Percentiles rank a stretch among this genome's conserved stretches.
phyloP scores from a whole-genome alignment of 345 rosid genomes.

The Boechera divaricarpa region DNA sequence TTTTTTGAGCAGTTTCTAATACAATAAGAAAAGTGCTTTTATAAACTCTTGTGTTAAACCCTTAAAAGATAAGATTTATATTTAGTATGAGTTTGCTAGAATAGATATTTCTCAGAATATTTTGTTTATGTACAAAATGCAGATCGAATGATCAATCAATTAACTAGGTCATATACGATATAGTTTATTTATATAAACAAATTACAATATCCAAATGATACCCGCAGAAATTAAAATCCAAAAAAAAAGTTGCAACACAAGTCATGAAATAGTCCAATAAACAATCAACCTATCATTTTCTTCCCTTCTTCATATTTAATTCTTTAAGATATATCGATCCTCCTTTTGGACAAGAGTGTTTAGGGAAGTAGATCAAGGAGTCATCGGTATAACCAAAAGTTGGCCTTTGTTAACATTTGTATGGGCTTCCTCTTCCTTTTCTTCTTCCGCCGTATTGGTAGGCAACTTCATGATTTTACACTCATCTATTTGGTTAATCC shows the following conservation, averaged over 20 bases:
- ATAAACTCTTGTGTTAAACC: no score
- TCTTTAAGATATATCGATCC: not conserved
- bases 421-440: constrained; percentile 36
- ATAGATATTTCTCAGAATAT: not conserved
- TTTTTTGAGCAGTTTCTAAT: no score
- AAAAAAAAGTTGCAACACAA: constrained; percentile 2
- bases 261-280: constrained; percentile 11
- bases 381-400: constrained; percentile 44
- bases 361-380: constrained; percentile 40
- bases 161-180: constrained; percentile 3
- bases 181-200: constrained; percentile 17
- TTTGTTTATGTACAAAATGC: not conserved
- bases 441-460: constrained; percentile 32
- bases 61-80: no score
- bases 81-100: not conserved
- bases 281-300: constrained; percentile 3
- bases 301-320: constrained; percentile 12
- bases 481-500: constrained; percentile 27
- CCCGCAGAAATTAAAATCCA: not conserved
- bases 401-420: constrained; percentile 28
- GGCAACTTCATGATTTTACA: constrained; percentile 32
- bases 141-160: not conserved
- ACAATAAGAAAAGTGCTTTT: no score
- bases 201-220: constrained; percentile 22
- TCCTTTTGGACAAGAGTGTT: not conserved